Conservation (phyloP, 768 basidiomycete species). For the Podaxis sp. region DNA sequence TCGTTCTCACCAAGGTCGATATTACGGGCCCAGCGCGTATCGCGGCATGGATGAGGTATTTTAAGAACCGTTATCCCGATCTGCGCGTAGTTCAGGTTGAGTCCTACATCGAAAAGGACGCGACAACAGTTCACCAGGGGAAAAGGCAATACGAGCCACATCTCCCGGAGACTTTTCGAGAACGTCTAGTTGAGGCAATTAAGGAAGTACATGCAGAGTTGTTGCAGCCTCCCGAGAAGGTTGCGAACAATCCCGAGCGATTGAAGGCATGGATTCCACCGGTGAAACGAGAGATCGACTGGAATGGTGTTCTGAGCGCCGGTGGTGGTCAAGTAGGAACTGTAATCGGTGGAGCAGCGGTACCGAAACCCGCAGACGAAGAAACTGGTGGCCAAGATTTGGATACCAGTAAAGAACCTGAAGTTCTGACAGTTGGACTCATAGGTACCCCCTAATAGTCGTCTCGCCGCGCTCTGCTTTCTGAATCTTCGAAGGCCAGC, state of each 20-base stretch:
- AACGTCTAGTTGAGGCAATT: conserved; percentile 64
- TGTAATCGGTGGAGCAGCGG: conserved; percentile 41
- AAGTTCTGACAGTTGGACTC: conserved; percentile 76
- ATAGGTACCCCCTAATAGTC: conserved; percentile 51
- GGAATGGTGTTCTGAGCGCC: conserved; percentile 59
- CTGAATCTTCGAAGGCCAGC: conserved; percentile 59
- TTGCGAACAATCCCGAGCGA: conserved; percentile 47
- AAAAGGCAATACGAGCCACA: conserved; percentile 56
- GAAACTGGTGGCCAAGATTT: conserved; percentile 23
- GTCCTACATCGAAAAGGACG: conserved; percentile 61
- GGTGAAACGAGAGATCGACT: conserved; percentile 69
- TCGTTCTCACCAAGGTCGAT: conserved; percentile 88
- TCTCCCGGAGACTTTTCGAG: conserved; percentile 65
- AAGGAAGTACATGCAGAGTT: conserved; percentile 65
- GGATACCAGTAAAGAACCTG: conserved; percentile 31
- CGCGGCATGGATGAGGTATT: conserved; percentile 63
- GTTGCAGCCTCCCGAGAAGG: conserved; percentile 62
- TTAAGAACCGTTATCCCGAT: conserved; percentile 52
- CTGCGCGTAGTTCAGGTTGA: conserved; percentile 73
- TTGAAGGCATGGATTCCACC: conserved; percentile 63
- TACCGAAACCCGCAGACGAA: conserved; percentile 27
- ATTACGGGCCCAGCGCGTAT: conserved; percentile 70
- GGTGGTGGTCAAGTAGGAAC: conserved; percentile 44
- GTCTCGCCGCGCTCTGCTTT: too few species aligned
- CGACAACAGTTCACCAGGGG: conserved; percentile 42